A percentile compares a stretch with the other conserved stretches of the same genome.
Conservation (phyloP, 768 basidiomycete species). For the Boletus subparvulus region DNA sequence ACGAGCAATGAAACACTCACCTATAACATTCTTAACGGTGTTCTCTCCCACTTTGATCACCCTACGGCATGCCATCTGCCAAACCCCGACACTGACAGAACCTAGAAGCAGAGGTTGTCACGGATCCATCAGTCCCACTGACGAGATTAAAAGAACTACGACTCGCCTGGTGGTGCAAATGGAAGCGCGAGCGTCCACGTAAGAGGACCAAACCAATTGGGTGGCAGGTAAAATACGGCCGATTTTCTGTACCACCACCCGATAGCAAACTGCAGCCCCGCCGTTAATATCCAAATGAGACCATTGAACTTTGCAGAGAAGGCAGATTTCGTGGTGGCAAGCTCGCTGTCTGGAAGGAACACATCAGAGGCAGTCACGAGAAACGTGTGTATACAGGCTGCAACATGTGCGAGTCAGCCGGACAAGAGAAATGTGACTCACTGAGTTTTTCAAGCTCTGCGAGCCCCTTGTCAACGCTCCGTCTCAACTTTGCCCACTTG, state of each 20-base stretch:
- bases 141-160: not conserved
- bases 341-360: conserved; percentile 58
- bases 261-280: conserved; percentile 77
- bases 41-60: conserved; percentile 79
- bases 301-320: conserved; percentile 74
- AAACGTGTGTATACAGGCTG: not conserved
- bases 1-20: conserved; percentile 32
- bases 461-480: conserved; percentile 89
- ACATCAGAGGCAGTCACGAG: not conserved
- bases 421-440: conserved; percentile 41
- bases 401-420: not conserved
- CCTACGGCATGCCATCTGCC: conserved; percentile 92
- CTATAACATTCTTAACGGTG: conserved; percentile 60
- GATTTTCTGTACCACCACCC: conserved; percentile 90
- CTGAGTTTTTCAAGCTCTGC: conserved; percentile 91
- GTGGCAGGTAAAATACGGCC: conserved; percentile 93
- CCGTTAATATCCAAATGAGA: conserved; percentile 80
- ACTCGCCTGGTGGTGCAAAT: conserved; percentile 82
- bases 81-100: conserved; percentile 88
- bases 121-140: not conserved
- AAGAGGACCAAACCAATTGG: conserved; percentile 86
- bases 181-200: conserved; percentile 89
- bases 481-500: conserved; percentile 92
- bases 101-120: conserved; percentile 44
- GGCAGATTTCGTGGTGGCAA: conserved; percentile 54